Conservation (phyloP, 31 red algal species). For the Porphyra umbilicalis region DNA sequence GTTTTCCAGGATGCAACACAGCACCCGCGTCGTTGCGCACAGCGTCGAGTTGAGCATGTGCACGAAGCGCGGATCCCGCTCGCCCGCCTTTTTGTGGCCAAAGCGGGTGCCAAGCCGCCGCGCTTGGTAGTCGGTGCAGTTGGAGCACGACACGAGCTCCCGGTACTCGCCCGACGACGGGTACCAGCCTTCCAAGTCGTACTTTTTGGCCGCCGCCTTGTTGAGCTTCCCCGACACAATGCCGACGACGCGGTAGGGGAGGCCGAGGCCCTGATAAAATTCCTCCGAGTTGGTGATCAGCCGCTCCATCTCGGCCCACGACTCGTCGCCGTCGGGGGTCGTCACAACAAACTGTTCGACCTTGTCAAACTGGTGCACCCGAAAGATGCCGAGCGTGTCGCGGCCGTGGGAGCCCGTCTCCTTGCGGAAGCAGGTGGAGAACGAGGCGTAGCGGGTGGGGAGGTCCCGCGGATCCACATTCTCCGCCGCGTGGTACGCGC, state of each 20-base stretch:
- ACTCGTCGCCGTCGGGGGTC: constrained; percentile 55
- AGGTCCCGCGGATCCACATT: constrained; percentile 74
- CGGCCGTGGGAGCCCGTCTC: constrained; percentile 94
- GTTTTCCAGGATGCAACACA: constrained; percentile 96
- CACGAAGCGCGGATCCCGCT: constrained; percentile 79
- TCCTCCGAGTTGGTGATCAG: constrained; percentile 83
- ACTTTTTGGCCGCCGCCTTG: constrained; percentile 98
- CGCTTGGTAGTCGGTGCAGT: constrained; percentile 97
- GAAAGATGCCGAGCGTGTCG: constrained; percentile 96
- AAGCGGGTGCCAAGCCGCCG: constrained; percentile 67
- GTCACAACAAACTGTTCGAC: constrained; percentile 98
- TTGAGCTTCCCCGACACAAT: constrained; percentile 96
- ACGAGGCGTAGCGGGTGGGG: constrained; percentile 67
- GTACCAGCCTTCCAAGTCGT: constrained; percentile 98
- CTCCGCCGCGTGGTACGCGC: constrained; percentile 85
- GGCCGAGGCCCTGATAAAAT: constrained; percentile 85
- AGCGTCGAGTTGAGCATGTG: constrained; percentile 99
- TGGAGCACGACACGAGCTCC: constrained; percentile 92
- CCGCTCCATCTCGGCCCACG: constrained; percentile 58
- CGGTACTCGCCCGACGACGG: constrained; percentile 77
- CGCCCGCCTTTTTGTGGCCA: constrained; percentile 85
- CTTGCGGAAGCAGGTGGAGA: constrained; percentile 97
- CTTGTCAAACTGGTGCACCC: constrained; percentile 99
- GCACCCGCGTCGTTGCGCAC: constrained; percentile 86
- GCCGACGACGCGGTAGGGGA: constrained; percentile 85